These are phyloP conservation scores for Aspergillus flavus DNA, from an alignment of 2,329 filamentous ascomycete genomes.

Conservation along the genomic window DNA sequence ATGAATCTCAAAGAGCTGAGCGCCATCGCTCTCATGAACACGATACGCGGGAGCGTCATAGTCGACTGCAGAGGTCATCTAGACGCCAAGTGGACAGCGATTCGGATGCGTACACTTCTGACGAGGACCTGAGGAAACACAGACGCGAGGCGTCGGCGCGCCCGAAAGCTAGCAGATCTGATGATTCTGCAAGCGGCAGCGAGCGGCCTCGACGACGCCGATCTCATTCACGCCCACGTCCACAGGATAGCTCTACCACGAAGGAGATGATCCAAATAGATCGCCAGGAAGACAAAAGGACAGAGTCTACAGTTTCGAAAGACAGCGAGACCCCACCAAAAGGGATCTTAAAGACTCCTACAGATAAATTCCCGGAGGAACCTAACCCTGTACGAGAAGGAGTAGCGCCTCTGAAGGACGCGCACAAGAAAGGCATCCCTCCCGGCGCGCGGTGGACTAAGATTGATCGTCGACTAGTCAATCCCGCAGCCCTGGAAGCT, in stretches of 20 bases:
- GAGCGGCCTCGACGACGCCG: constrained; percentile 24
- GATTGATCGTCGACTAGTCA: constrained; percentile 84
- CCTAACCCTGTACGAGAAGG: constrained; percentile 81
- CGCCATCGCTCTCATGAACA: constrained; percentile 22
- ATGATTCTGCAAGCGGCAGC: constrained; percentile 27
- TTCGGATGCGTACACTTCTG: constrained; percentile 33
- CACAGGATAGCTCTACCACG: constrained; percentile 17
- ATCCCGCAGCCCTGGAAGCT: constrained; percentile 80
- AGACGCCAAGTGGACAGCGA: constrained; percentile 28
- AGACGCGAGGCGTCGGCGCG: constrained; percentile 31
- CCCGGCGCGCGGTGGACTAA: constrained; percentile 88
- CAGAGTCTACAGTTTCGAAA: constrained; percentile 33
- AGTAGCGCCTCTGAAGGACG: constrained; percentile 90
- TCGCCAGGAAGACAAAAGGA: constrained; percentile 30
- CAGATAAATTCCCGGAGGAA: constrained; percentile 82
- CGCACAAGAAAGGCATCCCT: constrained; percentile 71
- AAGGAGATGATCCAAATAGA: constrained; percentile 22
- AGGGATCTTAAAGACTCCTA: constrained; percentile 84
- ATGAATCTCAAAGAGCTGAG: constrained; percentile 28
- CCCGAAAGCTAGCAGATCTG: constrained; percentile 29
- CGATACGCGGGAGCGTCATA: constrained; percentile 20
- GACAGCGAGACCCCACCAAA: constrained; percentile 70
- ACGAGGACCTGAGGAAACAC: constrained; percentile 37
- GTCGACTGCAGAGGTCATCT: constrained; percentile 29
- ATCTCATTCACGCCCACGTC: constrained; percentile 28